phyloP scores from a whole-genome alignment of 2,329 filamentous ascomycete genomes.

The Aspergillus arachidicola region DNA sequence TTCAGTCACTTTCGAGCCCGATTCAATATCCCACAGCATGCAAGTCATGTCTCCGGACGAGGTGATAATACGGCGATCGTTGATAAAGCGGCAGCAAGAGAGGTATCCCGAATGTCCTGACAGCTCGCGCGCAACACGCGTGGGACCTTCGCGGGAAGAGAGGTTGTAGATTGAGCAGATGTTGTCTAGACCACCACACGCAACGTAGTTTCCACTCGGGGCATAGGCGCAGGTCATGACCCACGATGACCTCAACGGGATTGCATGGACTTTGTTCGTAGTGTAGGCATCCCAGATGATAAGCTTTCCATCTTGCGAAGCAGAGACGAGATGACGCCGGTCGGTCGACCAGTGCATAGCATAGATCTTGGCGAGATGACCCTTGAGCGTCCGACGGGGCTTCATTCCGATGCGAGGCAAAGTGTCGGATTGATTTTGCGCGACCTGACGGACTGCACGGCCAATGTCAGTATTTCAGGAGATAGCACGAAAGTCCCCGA shows the following conservation, averaged over 20 bases:
- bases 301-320: constrained; percentile 97
- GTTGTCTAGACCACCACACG: constrained; percentile 97
- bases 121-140: constrained; percentile 89
- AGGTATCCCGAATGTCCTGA: constrained; percentile 97
- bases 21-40: constrained; percentile 99
- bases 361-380: constrained; percentile 98
- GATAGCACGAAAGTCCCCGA: constrained; percentile 1
- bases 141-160: constrained; percentile 94
- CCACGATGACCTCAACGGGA: constrained; percentile 95
- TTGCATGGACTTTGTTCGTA: constrained; percentile 99
- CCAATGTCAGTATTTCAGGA: constrained; percentile 28
- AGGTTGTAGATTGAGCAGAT: constrained; percentile 99
- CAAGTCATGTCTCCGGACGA: constrained; percentile 99
- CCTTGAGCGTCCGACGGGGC: constrained; percentile 94
- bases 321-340: constrained; percentile 92
- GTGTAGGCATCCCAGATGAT: constrained; percentile 99
- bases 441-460: constrained; percentile 79
- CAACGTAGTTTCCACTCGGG: constrained; percentile 96
- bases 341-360: constrained; percentile 99
- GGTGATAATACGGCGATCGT: constrained; percentile 94
- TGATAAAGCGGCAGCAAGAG: constrained; percentile 98
- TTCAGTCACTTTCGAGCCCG: constrained; percentile 93
- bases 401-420: constrained; percentile 96
- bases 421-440: constrained; percentile 87
- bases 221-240: constrained; percentile 99